Conservation (phyloP, 1,284 basidiomycete genomes). For the Pseudozyma tsukubaensis region DNA sequence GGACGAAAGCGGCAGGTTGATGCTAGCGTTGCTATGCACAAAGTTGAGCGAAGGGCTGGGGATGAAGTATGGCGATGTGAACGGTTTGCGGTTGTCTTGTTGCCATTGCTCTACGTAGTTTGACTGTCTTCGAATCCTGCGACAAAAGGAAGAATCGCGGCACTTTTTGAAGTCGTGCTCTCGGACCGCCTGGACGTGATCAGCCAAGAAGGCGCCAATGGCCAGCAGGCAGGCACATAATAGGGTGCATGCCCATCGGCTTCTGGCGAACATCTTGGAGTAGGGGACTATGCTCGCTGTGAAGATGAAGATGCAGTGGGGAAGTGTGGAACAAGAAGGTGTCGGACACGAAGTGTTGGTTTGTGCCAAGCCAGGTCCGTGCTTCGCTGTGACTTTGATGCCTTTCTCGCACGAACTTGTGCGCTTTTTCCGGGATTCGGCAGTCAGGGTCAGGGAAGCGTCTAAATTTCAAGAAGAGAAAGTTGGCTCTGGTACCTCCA, state of each 20-base stretch:
- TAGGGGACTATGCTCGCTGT: not conserved
- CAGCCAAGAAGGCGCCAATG: slow-evolving; percentile 13
- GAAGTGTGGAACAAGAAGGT: not conserved
- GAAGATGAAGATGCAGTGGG: not conserved
- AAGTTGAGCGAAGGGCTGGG: slow-evolving; percentile 18
- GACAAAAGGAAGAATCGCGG: slow-evolving; percentile 66
- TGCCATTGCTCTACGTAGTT: slow-evolving; percentile 53
- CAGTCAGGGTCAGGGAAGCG: not conserved
- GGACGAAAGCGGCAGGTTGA: slow-evolving; percentile 49
- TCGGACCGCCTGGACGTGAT: slow-evolving; percentile 30
- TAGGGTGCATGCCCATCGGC: slow-evolving; percentile 15
- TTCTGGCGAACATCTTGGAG: slow-evolving; percentile 16
- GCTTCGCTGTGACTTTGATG: not conserved
- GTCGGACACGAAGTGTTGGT: not conserved
- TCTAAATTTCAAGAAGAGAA: slow-evolving; percentile 12
- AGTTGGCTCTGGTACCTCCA: slow-evolving; percentile 3
- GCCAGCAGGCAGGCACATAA: slow-evolving; percentile 27
- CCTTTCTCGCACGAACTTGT: slow-evolving; percentile 2
- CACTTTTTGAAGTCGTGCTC: slow-evolving; percentile 66
- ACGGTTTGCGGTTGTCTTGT: slow-evolving; percentile 29
- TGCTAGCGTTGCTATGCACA: slow-evolving; percentile 31
- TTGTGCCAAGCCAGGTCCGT: slow-evolving; percentile 1
- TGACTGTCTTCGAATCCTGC: slow-evolving; percentile 61
- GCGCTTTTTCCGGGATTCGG: slow-evolving; percentile 1
- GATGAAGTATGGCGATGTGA: slow-evolving; percentile 59